phyloP scores from a whole-genome alignment of 768 basidiomycete species.

The Chalciporus chontae region DNA sequence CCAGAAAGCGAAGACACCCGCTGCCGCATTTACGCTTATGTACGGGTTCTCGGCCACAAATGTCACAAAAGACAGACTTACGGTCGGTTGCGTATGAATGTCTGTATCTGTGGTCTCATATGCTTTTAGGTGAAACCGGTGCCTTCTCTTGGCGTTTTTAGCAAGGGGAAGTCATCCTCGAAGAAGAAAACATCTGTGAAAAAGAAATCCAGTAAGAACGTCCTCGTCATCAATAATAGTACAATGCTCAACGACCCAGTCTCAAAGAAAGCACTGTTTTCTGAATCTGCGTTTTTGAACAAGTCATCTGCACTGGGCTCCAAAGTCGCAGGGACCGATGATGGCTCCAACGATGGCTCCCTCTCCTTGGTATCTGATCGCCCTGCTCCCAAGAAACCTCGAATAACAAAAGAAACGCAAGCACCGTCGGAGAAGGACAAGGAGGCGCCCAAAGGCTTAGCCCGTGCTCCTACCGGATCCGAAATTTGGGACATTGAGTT shows the following conservation, averaged over 20 bases:
- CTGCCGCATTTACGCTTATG: conserved; percentile 33
- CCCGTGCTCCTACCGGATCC: conserved; percentile 30
- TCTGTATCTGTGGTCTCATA: conserved; percentile 1
- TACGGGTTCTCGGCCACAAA: conserved; percentile 38
- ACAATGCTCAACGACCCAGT: conserved; percentile 8
- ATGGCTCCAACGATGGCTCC: conserved; percentile 6
- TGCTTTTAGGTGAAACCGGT: conserved; percentile 28
- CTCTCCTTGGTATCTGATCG: conserved; percentile 20
- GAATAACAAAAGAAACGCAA: neutral
- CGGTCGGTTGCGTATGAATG: conserved; percentile 21
- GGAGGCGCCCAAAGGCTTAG: neutral
- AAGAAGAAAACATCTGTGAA: conserved; percentile 18
- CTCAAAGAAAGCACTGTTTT: conserved; percentile 34
- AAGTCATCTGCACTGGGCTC: conserved; percentile 13
- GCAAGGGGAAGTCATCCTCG: conserved; percentile 34
- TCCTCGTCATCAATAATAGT: neutral
- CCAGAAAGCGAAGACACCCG: conserved; percentile 21
- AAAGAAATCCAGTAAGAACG: conserved; percentile 15
- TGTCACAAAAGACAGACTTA: conserved; percentile 34
- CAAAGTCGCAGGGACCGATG: conserved; percentile 6
- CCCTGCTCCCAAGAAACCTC: conserved; percentile 6
- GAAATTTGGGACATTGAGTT: conserved; percentile 57
- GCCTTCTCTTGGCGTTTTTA: conserved; percentile 33
- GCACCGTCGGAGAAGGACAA: neutral
- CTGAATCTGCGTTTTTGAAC: conserved; percentile 46